These are phyloP conservation scores for Ophiostoma montium DNA, from an alignment of 2,329 filamentous ascomycete species.

Conservation along the genomic window DNA sequence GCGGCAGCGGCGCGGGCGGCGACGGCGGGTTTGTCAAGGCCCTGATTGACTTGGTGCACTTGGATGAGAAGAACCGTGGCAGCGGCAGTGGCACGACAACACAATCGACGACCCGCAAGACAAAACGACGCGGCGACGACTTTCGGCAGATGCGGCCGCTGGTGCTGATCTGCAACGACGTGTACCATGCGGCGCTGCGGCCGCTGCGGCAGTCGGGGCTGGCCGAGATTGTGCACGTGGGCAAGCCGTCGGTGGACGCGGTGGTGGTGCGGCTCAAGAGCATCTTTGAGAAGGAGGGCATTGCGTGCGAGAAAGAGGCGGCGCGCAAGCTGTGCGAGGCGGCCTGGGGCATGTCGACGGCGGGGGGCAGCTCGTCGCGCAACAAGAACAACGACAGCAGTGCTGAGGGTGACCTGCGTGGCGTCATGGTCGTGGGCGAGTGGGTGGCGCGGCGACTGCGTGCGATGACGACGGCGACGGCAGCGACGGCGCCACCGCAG, in stretches of 20 bases:
- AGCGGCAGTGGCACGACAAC: conserved; percentile 15
- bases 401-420: conserved; percentile 61
- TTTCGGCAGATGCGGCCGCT: conserved; percentile 80
- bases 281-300: conserved; percentile 80
- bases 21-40: conserved; percentile 95
- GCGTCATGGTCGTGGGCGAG: conserved; percentile 74
- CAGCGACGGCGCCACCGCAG: conserved; percentile 23
- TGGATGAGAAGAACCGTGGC: conserved; percentile 66
- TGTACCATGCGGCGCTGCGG: conserved; percentile 80
- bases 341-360: conserved; percentile 63
- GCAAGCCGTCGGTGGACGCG: conserved; percentile 75
- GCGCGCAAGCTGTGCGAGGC: conserved; percentile 73
- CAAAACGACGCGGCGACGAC: conserved; percentile 56
- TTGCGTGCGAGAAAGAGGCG: conserved; percentile 78
- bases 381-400: conserved; percentile 48
- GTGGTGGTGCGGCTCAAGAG: conserved; percentile 68
- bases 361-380: conserved; percentile 49
- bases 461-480: conserved; percentile 24
- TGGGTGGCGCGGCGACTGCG: conserved; percentile 67
- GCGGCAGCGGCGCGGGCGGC: conserved; percentile 62
- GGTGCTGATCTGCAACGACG: conserved; percentile 92
- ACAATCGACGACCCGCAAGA: conserved; percentile 14
- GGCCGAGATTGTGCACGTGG: conserved; percentile 83
- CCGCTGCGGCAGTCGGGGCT: conserved; percentile 72
- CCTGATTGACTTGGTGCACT: conserved; percentile 72